A percentile compares a stretch with the other conserved stretches of the same genome.
These are phyloP conservation scores for Conticribra guillardii DNA, from an alignment of 108 stramenopile genomes.

Conservation along the genomic window DNA sequence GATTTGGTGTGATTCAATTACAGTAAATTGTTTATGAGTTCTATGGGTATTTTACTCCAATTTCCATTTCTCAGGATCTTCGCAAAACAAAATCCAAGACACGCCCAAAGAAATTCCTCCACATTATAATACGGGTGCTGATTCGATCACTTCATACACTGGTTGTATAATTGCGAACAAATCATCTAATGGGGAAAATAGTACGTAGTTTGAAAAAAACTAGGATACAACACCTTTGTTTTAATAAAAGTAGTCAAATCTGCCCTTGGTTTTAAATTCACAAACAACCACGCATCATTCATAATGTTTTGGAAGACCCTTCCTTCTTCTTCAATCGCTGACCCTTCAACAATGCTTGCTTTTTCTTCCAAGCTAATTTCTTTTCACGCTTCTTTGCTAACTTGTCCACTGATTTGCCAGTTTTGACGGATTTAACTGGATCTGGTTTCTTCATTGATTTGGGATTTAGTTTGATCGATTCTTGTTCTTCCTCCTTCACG, in stretches of 20 bases:
- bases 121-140: no score
- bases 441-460: slow-evolving; percentile 10
- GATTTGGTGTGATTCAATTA: no score
- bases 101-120: no score
- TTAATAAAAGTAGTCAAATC: not conserved
- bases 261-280: not conserved
- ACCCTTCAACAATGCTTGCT: slow-evolving; percentile 66
- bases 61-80: no score
- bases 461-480: not conserved
- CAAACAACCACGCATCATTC: not conserved
- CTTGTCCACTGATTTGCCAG: slow-evolving; percentile 31
- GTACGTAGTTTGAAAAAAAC: no score
- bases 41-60: no score
- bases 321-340: slow-evolving; percentile 53
- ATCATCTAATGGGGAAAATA: no score
- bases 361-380: slow-evolving; percentile 81
- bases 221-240: no score
- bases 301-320: slow-evolving; percentile 5
- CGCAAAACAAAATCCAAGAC: no score
- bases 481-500: not conserved
- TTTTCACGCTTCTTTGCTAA: slow-evolving; percentile 74
- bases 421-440: not conserved
- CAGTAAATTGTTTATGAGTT: no score
- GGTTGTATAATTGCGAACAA: no score
- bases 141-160: no score